Percentiles rank a stretch among this genome's conserved stretches.
Evolutionary conservation across 2,329 filamentous ascomycete species (phyloP).

Genomic region (Colletotrichum sp.): DNA sequence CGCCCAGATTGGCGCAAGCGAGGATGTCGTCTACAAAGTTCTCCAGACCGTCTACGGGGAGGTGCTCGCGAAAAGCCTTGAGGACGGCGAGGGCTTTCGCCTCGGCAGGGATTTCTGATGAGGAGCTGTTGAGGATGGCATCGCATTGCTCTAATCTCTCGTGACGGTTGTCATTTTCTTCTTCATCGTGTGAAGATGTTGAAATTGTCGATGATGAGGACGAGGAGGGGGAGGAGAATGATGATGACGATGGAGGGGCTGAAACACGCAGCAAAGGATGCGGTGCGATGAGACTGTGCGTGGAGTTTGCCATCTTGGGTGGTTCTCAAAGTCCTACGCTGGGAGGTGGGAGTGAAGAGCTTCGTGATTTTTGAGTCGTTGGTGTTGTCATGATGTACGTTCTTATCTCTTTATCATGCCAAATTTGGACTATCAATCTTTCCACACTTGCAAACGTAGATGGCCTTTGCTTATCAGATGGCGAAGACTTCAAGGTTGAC

Average conservation of each 20-base stretch:
- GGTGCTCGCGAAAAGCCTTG: not conserved
- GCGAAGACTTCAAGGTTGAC: not conserved
- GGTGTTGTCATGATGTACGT: not conserved
- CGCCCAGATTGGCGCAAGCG: not conserved
- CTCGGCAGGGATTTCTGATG: not conserved
- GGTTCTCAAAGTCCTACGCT: not conserved
- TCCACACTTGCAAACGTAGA: not conserved
- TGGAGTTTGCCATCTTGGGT: not conserved
- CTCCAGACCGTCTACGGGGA: rapidly evolving
- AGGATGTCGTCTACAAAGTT: not conserved
- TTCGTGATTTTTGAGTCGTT: not conserved
- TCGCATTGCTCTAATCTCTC: not conserved
- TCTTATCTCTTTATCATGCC: not conserved
- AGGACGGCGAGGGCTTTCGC: not conserved
- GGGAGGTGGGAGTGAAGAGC: rapidly evolving
- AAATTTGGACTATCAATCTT: too few relatives aligned
- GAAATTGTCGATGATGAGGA: not conserved
- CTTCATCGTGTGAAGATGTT: not conserved
- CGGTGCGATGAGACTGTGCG: not conserved
- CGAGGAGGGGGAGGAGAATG: not conserved
- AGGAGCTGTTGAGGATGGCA: not conserved
- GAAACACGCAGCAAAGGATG: not conserved
- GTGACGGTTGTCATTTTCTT: not conserved
- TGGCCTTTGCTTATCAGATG: not conserved
- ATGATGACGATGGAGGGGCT: not conserved